A percentile compares a stretch with the other conserved stretches of the same genome.
These are phyloP conservation scores for Tephrocybe sp. DNA, from an alignment of 768 basidiomycete genomes.

Conservation along the genomic window DNA sequence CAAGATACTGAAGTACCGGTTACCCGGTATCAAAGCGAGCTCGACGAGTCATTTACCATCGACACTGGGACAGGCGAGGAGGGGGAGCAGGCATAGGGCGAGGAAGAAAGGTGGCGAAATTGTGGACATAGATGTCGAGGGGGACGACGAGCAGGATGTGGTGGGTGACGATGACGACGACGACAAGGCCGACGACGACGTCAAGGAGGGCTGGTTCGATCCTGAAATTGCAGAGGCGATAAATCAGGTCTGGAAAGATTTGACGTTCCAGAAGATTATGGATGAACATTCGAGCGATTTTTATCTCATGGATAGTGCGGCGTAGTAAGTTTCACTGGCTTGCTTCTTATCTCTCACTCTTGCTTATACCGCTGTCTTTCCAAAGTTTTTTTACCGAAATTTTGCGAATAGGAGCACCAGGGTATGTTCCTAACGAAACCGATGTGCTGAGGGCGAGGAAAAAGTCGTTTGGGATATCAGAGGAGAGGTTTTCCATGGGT, in stretches of 20 bases:
- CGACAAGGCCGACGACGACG: background rate
- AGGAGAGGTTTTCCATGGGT: background rate
- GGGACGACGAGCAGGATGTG: conserved; percentile 13
- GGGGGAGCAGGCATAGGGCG: background rate
- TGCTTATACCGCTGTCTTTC: too few relatives aligned
- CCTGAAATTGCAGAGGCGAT: conserved; percentile 67
- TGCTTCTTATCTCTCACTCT: background rate
- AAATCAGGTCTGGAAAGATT: conserved; percentile 66
- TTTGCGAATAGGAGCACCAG: background rate
- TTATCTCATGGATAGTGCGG: conserved; percentile 94
- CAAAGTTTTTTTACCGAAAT: background rate
- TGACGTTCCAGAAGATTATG: conserved; percentile 51
- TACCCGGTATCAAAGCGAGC: conserved; percentile 6
- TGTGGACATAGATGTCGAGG: conserved; percentile 13
- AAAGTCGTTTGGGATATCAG: background rate
- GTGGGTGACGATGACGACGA: background rate
- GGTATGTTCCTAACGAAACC: background rate
- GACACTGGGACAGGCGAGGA: background rate
- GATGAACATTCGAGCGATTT: conserved; percentile 70
- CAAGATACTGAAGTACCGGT: conserved; percentile 55
- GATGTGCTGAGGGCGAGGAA: background rate
- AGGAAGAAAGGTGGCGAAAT: conserved; percentile 19
- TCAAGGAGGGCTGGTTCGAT: conserved; percentile 32
- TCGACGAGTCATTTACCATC: conserved; percentile 25
- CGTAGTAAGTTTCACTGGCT: conserved; percentile 74